Evolutionary conservation across 73 alveolate species (phyloP).

Genomic region (Tetrahymena thermophila): DNA sequence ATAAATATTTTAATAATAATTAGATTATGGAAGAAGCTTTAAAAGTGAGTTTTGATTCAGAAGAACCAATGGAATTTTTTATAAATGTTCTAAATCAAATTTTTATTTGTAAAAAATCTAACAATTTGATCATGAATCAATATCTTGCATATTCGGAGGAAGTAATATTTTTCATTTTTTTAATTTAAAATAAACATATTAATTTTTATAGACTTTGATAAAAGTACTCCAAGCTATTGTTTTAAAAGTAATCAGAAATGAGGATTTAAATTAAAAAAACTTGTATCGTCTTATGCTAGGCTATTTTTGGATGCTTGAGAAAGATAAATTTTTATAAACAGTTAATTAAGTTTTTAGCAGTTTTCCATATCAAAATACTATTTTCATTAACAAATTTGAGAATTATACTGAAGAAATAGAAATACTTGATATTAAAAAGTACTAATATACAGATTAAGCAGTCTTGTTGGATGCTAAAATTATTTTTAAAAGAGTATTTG

Average conservation of each 20-base stretch:
- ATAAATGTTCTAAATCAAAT: not conserved
- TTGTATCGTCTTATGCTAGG: not conserved
- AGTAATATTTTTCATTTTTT: not conserved
- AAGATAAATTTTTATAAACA: not conserved
- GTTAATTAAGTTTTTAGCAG: not conserved
- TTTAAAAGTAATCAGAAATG: not conserved
- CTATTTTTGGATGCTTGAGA: not conserved
- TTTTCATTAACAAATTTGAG: not conserved
- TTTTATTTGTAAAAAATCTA: not conserved
- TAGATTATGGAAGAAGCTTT: not conserved
- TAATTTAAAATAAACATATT: not conserved
- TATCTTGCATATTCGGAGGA: not conserved
- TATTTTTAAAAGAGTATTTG: not conserved
- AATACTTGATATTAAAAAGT: not conserved
- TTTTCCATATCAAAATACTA: not conserved
- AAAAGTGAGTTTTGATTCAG: not conserved
- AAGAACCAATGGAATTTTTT: not conserved
- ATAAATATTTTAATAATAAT: not conserved
- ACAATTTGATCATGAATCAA: not conserved
- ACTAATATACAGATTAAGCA: not conserved
- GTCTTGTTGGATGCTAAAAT: not conserved
- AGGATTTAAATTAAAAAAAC: not conserved
- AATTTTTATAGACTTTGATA: not conserved
- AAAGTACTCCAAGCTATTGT: not conserved
- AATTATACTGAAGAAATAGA: not conserved